Conservation (phyloP, 345 rosid species). For the Sisymbrium irio region DNA sequence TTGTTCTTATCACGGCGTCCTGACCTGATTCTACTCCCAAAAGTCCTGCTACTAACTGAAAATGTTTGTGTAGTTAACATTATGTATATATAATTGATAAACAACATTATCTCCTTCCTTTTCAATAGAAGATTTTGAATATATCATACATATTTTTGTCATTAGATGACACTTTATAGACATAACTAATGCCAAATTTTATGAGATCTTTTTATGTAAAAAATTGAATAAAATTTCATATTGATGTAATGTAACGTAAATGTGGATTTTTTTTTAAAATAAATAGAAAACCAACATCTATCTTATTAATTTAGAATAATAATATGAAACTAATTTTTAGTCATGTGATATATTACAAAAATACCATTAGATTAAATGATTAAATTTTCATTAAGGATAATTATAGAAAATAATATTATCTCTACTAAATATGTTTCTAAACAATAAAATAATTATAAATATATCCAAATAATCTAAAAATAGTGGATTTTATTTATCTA, state of each 20-base stretch:
- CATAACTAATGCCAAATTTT: neutral
- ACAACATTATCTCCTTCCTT: neutral
- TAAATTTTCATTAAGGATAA: no score
- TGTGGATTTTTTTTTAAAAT: neutral
- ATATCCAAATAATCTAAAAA: no score
- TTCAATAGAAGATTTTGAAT: neutral
- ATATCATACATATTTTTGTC: neutral
- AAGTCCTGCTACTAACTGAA: slow-evolving; percentile 77
- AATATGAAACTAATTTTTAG: no score
- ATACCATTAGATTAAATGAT: no score
- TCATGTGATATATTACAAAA: no score
- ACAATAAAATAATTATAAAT: no score
- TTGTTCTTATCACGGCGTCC: slow-evolving; percentile 65
- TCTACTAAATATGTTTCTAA: no score
- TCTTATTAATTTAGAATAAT: no score
- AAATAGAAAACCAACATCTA: neutral
- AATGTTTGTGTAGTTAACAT: neutral
- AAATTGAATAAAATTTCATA: no score
- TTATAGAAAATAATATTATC: no score
- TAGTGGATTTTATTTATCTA: no score
- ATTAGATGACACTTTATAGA: neutral
- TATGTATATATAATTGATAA: neutral
- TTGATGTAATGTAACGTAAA: no score
- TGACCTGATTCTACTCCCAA: slow-evolving; percentile 80
- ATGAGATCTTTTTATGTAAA: neutral